Base-by-base conservation (phyloP, 1,284 basidiomycete genomes). In the Takashimella koratensis region DNA sequence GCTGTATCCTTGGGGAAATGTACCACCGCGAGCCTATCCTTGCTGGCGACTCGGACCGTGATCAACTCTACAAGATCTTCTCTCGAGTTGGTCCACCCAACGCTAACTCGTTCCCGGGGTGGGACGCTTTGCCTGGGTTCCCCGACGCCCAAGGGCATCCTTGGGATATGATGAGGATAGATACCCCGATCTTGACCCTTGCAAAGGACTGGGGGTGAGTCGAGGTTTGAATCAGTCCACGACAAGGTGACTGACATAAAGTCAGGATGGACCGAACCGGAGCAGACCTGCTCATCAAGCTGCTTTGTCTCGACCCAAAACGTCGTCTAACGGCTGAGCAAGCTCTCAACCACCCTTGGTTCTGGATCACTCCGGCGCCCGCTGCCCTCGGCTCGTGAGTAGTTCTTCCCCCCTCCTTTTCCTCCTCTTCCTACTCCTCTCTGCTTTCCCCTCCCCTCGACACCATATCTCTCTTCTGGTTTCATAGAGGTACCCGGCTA, bases 1-100 rank as follows among this genome's bases (percentile, higher is more conserved):
- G 30, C 6, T 95, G 94, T 75, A 90, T 98, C 30, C 78, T 98
- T 16, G 95, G 88, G 22, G 95, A 98, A 76, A 98, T 98, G 92
- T 94, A 93, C 74, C 82, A 83, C 59, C 83, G 87, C 45, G 81
- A 84, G 54, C 94, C 96, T 0, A 90, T 99, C 56, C 82, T 98
- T 54, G 86, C 87, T 6, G 95, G 95, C 16, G 83, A 82, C 5
- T 86, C 86, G 13, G 96, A 98, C 68, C 79, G 92, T 22, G 89
- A 96, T 73, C 96, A 98, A 73, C 77, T 96, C 8, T 85, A 88
- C 67, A 85, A 86, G 72, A 98, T 99, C 54, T 92, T 90, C 79
- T 79, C 83, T 54, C 78, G 94, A n/a, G 93, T 91, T 65, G 93
- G 92, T 1, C 84, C 88, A 12, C 90, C 92, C 0, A 88, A 86